Base-by-base conservation (phyloP, 164 flowering plant species). In the Cinnamomum chago region DNA sequence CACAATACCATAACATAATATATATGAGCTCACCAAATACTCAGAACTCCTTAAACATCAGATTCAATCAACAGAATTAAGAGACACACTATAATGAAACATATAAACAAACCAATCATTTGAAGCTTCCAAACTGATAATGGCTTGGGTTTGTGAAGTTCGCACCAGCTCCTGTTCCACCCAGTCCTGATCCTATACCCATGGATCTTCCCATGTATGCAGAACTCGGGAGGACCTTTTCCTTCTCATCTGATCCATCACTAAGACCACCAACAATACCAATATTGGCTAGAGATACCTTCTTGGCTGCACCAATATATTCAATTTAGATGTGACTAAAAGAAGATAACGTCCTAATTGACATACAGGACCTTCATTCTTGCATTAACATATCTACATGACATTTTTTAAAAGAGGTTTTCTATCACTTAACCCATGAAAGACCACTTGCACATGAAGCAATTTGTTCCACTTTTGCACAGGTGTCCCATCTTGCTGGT, bases 231-330 rank as follows among this genome's bases (percentile, higher is more conserved):
- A 86, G 82, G 24, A 84, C 92, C 80, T 88, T 92, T 24, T 84
- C 92, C 72, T 83, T 89, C 76, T 90, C 96, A 65, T 87, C 95
- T 25, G 84, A 74, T 51, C 80, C 88, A 79, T 88, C 91, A 66
- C 80, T 81, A 58, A 95, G 81, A 27, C 88, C 96, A 70, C 98
- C 96, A 20, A 94, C 94, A 62, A 96, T 78, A 11, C 98, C 99
- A 64, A 93, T 84, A 79, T 92, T 98, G 70, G 88, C 91, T 24
- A 96, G 88, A 65, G 86, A 82, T 12, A 86, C 88, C 87, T 89
- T 93, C 86, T 91, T 88, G 78, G 99, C 98, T 94, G 97, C 78
- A 81, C 71, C 73, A 22, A 47, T 35, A 58, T 23, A 14, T 70
- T 12, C 30, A 33, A 35, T 14, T 55, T 20, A 55, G 20, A 55